phyloP scores from a whole-genome alignment of 805 yeast species.

The Myxozyma udenii region DNA sequence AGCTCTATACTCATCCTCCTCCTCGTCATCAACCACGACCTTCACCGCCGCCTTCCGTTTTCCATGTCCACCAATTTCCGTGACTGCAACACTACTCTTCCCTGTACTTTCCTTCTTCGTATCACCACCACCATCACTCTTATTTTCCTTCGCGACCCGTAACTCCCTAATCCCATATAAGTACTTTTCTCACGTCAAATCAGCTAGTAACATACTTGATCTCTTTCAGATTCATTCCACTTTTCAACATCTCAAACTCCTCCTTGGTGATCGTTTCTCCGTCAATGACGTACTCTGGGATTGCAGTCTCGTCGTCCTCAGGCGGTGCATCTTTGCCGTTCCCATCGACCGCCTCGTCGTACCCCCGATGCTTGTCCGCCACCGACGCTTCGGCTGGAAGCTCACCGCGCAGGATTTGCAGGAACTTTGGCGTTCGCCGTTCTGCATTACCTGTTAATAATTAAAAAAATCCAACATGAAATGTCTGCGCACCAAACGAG shows the following conservation, averaged over 20 bases:
- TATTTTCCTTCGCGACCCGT: not conserved
- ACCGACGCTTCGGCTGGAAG: slow-evolving; percentile 19
- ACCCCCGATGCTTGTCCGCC: slow-evolving; percentile 3
- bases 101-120: not conserved
- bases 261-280: slow-evolving; percentile 20
- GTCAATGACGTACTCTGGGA: slow-evolving; percentile 22
- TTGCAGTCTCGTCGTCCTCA: slow-evolving; percentile 11
- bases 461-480: not conserved
- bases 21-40: not conserved
- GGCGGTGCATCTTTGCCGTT: slow-evolving; percentile 1
- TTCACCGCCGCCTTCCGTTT: slow-evolving; percentile 7
- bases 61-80: slow-evolving; percentile 8
- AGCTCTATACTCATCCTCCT: not conserved
- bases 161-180: not conserved
- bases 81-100: slow-evolving; percentile 4
- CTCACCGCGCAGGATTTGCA: slow-evolving; percentile 20
- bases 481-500: slow-evolving; percentile 5
- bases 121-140: not conserved
- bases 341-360: not conserved
- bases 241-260: slow-evolving; percentile 19
- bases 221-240: slow-evolving; percentile 10
- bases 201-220: slow-evolving; percentile 12
- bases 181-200: not conserved
- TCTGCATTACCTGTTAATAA: not conserved
- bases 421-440: slow-evolving; percentile 19